These are phyloP conservation scores for Hysterangium stoloniferum DNA, from an alignment of 768 basidiomycete genomes.

Conservation along the genomic window DNA sequence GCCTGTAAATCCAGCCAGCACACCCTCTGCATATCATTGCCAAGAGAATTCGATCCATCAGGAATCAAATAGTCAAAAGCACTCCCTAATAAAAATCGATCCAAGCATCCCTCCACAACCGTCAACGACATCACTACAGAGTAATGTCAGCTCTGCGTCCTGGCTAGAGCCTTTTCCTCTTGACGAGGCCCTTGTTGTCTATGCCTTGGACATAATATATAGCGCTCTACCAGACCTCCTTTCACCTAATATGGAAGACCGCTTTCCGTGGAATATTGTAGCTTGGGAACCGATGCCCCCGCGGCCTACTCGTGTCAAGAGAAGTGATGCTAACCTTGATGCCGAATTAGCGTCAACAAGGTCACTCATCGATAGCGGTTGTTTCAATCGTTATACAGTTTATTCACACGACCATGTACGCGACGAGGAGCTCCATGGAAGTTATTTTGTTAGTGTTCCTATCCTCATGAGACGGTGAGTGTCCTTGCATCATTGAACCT, in stretches of 20 bases:
- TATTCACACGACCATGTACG: constrained; percentile 2
- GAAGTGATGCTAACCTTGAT: no score
- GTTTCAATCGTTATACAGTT: neutral
- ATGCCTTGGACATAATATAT: neutral
- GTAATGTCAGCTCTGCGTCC: neutral
- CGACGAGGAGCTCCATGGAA: neutral
- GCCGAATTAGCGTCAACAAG: no score
- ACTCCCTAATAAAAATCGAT: neutral
- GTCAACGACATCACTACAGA: neutral
- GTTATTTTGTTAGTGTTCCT: constrained; percentile 3
- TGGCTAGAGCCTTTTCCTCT: neutral
- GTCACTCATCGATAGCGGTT: no score
- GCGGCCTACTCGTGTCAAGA: no score
- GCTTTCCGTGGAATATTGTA: neutral
- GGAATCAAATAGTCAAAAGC: no score
- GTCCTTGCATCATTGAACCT: no score
- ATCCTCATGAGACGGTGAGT: constrained; percentile 1
- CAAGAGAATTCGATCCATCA: no score
- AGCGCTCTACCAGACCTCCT: no score
- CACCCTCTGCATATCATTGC: no score
- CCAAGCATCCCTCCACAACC: neutral
- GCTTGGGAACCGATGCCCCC: constrained; percentile 4
- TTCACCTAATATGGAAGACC: no score
- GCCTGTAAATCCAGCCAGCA: no score
- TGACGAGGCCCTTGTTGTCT: neutral